Base-by-base conservation (phyloP, 2,329 filamentous ascomycete genomes). In the Verticillium alfalfae region DNA sequence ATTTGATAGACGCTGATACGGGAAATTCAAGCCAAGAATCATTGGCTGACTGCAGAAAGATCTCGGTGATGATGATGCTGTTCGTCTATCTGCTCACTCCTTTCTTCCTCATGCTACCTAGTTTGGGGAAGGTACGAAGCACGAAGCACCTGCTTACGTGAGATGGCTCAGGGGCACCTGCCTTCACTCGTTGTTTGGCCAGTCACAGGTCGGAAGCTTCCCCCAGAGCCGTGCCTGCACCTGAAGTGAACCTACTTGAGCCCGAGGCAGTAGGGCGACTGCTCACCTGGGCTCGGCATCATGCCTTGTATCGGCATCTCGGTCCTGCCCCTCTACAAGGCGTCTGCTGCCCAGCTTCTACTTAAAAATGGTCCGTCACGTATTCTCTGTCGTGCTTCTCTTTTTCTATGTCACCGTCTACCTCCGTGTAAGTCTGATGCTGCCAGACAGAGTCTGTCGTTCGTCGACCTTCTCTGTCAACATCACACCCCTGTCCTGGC, bases 391-490 rank as follows among this genome's bases (percentile, higher is more conserved):
- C 34, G 39, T 45, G 10, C 41, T 58, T 8, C 59, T 65, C 34
- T 34, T 60, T 41, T 39, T 64, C 54, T 58, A 62, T 58, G 36
- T 57, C 49, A 56, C 39, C 39, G 22, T 64, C 58, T 58, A 58
- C 34, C 60, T 58, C n/a, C 58, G 45, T n/a, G 62, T 65, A 26
- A 64, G 62, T 65, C 59, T 26, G 2, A 9, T 37, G 4, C 36
- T 18, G 7, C 39, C 15, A 7, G 8, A n/a, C 39, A 8, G 15
- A 16, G 12, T 6, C n/a, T 12, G 26, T 31, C 26, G 26, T 31
- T 5, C 26, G 26, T 31, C 26, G 26, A 22, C 18, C 45, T 49
- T 26, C 39, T n/a, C 8, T 18, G 6, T 15, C 15, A 6, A 26
- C 6, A n/a, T 10, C 7, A 15, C 9, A 38, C 18, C n/a, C 52